Evolutionary conservation across 2,329 filamentous ascomycete species (phyloP).

Genomic region (Cordyceps pruinosa): DNA sequence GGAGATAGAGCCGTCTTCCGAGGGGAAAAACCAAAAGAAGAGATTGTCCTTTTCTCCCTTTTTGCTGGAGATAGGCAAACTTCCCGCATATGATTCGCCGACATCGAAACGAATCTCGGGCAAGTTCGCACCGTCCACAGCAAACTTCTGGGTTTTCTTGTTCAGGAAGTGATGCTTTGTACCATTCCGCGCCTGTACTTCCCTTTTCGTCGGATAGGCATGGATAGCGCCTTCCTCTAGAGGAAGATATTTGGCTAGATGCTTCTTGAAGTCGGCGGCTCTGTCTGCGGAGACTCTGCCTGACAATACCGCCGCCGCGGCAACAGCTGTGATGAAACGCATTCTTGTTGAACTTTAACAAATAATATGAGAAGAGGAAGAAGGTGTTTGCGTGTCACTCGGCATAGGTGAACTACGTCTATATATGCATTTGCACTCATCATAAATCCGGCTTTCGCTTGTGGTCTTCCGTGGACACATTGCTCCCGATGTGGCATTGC

Average conservation of each 20-base stretch:
- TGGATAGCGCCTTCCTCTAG: too few relatives aligned
- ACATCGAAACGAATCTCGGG: slow-evolving; percentile 66
- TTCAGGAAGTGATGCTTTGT: neutral
- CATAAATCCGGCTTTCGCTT: neutral
- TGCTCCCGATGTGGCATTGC: neutral
- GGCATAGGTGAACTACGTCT: neutral
- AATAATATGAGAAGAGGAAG: neutral
- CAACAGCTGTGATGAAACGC: neutral
- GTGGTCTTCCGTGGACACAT: neutral
- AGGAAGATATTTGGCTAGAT: neutral
- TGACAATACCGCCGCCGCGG: neutral
- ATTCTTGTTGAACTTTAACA: neutral
- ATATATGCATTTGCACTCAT: neutral
- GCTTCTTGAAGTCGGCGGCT: neutral
- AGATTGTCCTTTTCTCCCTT: slow-evolving; percentile 45
- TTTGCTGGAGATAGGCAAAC: slow-evolving; percentile 48
- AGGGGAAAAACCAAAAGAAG: slow-evolving; percentile 64
- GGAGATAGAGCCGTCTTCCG: slow-evolving; percentile 38
- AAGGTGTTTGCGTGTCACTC: too few relatives aligned
- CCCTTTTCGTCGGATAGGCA: neutral
- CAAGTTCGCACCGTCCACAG: slow-evolving; percentile 56
- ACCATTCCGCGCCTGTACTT: neutral
- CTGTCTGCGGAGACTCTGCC: neutral
- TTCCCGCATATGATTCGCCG: slow-evolving; percentile 57
- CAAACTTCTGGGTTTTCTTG: slow-evolving; percentile 36